Conservation (phyloP, 2,329 filamentous ascomycete species). For the Keithomyces neogunnii region DNA sequence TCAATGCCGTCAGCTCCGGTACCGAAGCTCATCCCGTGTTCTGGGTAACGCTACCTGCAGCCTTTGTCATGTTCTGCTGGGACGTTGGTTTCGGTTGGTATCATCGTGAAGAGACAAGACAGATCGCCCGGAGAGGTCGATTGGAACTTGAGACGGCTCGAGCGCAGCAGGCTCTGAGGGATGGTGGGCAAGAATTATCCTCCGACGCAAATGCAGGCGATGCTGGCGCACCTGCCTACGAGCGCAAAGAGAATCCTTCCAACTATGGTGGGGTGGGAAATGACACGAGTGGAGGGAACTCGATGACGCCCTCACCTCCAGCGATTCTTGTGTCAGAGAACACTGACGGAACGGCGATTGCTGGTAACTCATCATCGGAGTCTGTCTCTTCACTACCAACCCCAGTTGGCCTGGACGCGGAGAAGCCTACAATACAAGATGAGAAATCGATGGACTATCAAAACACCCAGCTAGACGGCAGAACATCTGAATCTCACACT, state of each 20-base stretch:
- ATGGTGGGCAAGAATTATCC: constrained; percentile 5
- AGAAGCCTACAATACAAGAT: neutral
- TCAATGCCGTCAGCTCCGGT: constrained; percentile 52
- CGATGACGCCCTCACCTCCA: constrained; percentile 4
- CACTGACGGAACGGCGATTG: constrained; percentile 8
- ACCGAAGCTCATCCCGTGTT: constrained; percentile 50
- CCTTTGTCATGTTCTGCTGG: constrained; percentile 60
- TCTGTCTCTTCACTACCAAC: constrained; percentile 1
- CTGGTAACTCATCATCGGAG: constrained; percentile 2
- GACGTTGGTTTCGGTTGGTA: constrained; percentile 57
- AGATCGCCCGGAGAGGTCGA: constrained; percentile 50
- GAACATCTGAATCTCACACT: neutral
- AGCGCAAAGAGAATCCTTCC: constrained; percentile 1
- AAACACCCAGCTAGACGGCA: neutral
- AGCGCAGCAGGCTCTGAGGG: constrained; percentile 9
- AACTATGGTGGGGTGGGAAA: neutral
- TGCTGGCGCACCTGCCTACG: neutral
- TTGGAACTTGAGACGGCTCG: constrained; percentile 14
- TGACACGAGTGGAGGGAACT: neutral
- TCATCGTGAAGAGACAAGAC: constrained; percentile 52
- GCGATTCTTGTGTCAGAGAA: constrained; percentile 12
- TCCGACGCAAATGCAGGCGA: neutral
- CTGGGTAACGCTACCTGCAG: constrained; percentile 61
- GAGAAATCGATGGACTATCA: neutral
- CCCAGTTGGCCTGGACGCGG: neutral